phyloP scores from a whole-genome alignment of 495 filamentous ascomycete species.

The Neurospora discreta region DNA sequence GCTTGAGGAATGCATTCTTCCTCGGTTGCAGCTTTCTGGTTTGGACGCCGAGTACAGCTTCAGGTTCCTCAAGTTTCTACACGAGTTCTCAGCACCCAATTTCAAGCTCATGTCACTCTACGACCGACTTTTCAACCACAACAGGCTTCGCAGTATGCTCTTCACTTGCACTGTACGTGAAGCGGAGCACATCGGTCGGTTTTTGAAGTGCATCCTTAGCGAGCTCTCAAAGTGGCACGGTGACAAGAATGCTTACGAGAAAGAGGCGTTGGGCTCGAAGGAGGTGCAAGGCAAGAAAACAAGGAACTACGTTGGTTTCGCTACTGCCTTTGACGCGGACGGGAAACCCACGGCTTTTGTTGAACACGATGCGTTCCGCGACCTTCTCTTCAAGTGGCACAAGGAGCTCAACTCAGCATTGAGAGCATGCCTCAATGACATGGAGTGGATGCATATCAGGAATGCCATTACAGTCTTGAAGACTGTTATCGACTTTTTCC shows the following conservation, averaged over 20 bases:
- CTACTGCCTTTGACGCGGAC: conserved; percentile 50
- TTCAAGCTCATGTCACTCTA: conserved; percentile 81
- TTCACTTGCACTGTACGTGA: conserved; percentile 82
- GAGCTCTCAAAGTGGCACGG: conserved; percentile 78
- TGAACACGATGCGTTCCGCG: conserved; percentile 77
- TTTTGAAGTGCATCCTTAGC: conserved; percentile 67
- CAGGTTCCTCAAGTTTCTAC: conserved; percentile 73
- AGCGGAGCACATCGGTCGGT: conserved; percentile 80
- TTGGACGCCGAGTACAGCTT: conserved; percentile 81
- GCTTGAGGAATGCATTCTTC: conserved; percentile 82
- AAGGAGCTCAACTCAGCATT: conserved; percentile 61
- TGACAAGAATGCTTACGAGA: conserved; percentile 63
- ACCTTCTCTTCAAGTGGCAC: conserved; percentile 85
- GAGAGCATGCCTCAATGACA: conserved; percentile 62
- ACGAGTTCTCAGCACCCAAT: conserved; percentile 67
- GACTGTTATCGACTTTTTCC: conserved; percentile 66
- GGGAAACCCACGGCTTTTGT: conserved; percentile 55
- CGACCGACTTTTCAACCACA: conserved; percentile 72
- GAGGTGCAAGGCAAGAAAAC: conserved; percentile 25
- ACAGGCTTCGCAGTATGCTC: conserved; percentile 66
- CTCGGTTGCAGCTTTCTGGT: conserved; percentile 71
- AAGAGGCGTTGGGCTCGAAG: conserved; percentile 50
- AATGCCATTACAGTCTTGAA: conserved; percentile 93
- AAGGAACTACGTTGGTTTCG: conserved; percentile 39
- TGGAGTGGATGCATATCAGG: conserved; percentile 95